Percentiles rank a stretch among this genome's conserved stretches.
Evolutionary conservation across 345 rosid species (phyloP).

Genomic region (Aquilaria sinensis): DNA sequence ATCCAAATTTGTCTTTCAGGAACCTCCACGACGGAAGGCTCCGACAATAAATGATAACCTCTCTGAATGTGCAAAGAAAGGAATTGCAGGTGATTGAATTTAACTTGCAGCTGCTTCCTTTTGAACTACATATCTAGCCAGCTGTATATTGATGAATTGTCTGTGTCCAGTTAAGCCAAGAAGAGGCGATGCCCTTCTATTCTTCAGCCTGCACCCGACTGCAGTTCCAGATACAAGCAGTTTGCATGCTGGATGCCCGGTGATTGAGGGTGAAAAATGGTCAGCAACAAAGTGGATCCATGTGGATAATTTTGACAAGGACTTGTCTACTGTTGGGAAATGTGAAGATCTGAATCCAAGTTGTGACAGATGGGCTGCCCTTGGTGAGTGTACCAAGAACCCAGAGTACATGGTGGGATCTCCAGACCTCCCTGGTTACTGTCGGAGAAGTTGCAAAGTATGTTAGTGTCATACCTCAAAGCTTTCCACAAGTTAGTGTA

Average conservation of each 20-base stretch:
- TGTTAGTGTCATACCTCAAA: constrained; percentile 34
- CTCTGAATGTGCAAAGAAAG: constrained; percentile 94
- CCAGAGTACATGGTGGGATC: constrained; percentile 86
- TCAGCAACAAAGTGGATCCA: constrained; percentile 99
- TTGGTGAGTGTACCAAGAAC: constrained; percentile 86
- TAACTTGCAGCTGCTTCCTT: constrained; percentile 1
- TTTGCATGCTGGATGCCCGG: constrained; percentile 93
- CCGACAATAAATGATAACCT: constrained; percentile 45
- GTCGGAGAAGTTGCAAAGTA: constrained; percentile 81
- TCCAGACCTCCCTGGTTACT: constrained; percentile 65
- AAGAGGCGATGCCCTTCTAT: constrained; percentile 86
- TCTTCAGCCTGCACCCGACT: constrained; percentile 74
- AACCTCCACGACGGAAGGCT: constrained; percentile 50
- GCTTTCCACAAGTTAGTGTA: too few relatives aligned
- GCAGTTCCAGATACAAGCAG: constrained; percentile 73
- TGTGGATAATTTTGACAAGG: constrained; percentile 78
- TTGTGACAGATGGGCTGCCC: constrained; percentile 90
- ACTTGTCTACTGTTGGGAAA: constrained; percentile 42
- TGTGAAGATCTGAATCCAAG: constrained; percentile 68
- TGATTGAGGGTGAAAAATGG: constrained; percentile 97
- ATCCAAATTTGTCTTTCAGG: constrained; percentile 36
- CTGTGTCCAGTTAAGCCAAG: constrained; percentile 60
- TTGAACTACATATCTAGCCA: too few relatives aligned
- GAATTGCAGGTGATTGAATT: constrained; percentile 63
- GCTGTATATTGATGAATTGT: not conserved